Percentiles rank a stretch among this genome's conserved stretches.
These are phyloP conservation scores for Botrytis deweyae DNA, from an alignment of 2,329 filamentous ascomycete species.

Conservation along the genomic window DNA sequence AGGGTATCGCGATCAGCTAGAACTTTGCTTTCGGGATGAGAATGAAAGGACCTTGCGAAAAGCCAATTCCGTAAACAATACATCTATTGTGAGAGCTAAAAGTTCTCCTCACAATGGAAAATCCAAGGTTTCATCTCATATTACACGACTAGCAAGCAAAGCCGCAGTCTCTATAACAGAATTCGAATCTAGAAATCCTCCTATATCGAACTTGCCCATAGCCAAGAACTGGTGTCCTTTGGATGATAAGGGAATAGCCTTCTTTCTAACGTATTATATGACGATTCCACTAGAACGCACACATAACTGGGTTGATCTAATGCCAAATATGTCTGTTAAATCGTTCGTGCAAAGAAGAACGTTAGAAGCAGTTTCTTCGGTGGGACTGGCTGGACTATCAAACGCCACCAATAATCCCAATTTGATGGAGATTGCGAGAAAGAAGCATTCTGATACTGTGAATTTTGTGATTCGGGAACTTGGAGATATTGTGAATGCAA, in stretches of 20 bases:
- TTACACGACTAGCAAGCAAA: neutral
- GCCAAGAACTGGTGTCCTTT: neutral
- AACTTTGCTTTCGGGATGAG: slow-evolving; percentile 57
- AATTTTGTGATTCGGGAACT: slow-evolving; percentile 49
- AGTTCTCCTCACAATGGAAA: neutral
- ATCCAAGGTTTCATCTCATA: neutral
- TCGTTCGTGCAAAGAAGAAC: neutral
- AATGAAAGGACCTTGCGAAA: slow-evolving; percentile 55
- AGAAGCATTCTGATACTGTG: slow-evolving; percentile 51
- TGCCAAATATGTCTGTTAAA: slow-evolving; percentile 31
- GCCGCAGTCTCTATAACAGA: neutral
- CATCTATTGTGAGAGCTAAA: neutral
- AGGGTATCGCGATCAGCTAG: slow-evolving; percentile 55
- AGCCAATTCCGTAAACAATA: slow-evolving; percentile 33
- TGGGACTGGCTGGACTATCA: slow-evolving; percentile 52
- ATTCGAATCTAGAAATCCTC: neutral
- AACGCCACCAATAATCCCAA: slow-evolving; percentile 41
- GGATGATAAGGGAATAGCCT: slow-evolving; percentile 30
- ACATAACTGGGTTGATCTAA: slow-evolving; percentile 14
- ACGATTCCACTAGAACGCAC: slow-evolving; percentile 6
- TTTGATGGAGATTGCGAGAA: slow-evolving; percentile 49
- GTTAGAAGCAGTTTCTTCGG: slow-evolving; percentile 51
- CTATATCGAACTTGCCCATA: neutral
- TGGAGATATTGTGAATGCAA: slow-evolving; percentile 44
- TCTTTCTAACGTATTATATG: slow-evolving; percentile 32